These are phyloP conservation scores for Aspergillus tanneri DNA, from an alignment of 2,329 filamentous ascomycete genomes.

Conservation along the genomic window DNA sequence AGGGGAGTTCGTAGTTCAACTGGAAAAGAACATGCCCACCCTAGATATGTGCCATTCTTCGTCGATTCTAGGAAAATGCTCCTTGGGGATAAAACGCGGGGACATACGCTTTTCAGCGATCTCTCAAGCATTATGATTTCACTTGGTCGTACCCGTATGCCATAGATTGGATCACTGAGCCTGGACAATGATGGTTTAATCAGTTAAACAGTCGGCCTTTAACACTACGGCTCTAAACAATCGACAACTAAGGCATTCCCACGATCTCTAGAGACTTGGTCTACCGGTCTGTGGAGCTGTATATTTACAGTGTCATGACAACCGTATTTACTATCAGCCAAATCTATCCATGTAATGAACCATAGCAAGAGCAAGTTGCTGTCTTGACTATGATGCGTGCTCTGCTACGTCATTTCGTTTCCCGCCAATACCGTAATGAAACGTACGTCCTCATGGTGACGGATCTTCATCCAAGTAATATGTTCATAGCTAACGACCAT, in stretches of 20 bases:
- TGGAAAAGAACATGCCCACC: constrained; percentile 35
- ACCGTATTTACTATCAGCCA: constrained; percentile 27
- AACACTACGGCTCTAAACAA: constrained; percentile 22
- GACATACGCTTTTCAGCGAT: constrained; percentile 14
- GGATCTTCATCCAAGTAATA: constrained; percentile 44
- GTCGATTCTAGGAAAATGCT: too few relatives aligned
- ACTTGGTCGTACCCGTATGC: constrained; percentile 22
- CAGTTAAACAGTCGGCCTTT: constrained; percentile 25
- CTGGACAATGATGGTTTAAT: constrained; percentile 28
- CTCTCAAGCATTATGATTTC: constrained; percentile 16
- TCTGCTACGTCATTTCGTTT: constrained; percentile 26
- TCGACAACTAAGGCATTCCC: constrained; percentile 30
- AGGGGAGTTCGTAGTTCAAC: constrained; percentile 29
- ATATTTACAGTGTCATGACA: constrained; percentile 30
- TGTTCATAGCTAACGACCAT: constrained; percentile 33
- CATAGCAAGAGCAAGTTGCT: constrained; percentile 30
- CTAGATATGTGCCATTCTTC: too few relatives aligned
- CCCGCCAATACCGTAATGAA: constrained; percentile 31
- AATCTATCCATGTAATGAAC: constrained; percentile 27
- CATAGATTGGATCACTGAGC: constrained; percentile 35
- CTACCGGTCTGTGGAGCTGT: constrained; percentile 26
- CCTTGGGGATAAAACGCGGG: constrained; percentile 9
- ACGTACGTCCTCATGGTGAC: constrained; percentile 40
- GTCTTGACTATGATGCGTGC: constrained; percentile 31
- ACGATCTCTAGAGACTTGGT: constrained; percentile 25